Evolutionary conservation across 2,329 filamentous ascomycete species (phyloP), one percentile per base, ranked within the genome.

Genomic region (Paecilomyces sp.): DNA sequence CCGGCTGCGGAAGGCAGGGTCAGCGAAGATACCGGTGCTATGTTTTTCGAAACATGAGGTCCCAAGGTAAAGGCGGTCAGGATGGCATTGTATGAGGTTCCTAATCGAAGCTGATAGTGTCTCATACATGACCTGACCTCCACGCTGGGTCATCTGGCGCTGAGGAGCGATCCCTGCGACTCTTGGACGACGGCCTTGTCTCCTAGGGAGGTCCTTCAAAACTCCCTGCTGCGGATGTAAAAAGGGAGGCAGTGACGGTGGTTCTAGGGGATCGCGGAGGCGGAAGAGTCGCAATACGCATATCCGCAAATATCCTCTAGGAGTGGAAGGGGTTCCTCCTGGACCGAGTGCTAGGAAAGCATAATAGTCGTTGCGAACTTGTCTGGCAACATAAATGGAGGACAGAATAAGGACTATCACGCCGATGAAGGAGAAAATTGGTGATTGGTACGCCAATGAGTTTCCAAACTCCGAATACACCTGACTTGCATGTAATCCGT

Each of bases 11-110:
- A 58, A 58, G 56, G 57, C 59, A 11, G 61, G 79, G 2, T 77
- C 79, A 0, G 88, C 83, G 73, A 93, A 94, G 0, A 95, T 80
- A 0, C 88, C 90, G 5, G 90, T 82, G 51, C 88, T 88, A 69
- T 93, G 87, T 77, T 92, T 93, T 74, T 94, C 91, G 65, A 94
- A 87, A 69, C 89, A 92, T 1, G 87, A 91, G 0, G 83, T 88
- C 0, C 84, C 88, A 8, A 86, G 84, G 68, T 80, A 83, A 59
- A 88, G 79, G 15, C 73, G 74, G 1, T 76, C 73, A 2, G 79
- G 79, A 65, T 79, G 75, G n/a, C 66, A 67, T 1, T 70, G 64
- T 11, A 79, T 80, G 25, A 91, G 77, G 3, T 72, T 71, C 58
- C 81, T 74, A 55, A 91, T 79, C 1, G 81, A 79, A 0, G 73